Percentiles rank a stretch among this genome's conserved stretches.
These are phyloP conservation scores for Neopestalotiopsis clavispora DNA, from an alignment of 2,329 filamentous ascomycete species.

Conservation along the genomic window DNA sequence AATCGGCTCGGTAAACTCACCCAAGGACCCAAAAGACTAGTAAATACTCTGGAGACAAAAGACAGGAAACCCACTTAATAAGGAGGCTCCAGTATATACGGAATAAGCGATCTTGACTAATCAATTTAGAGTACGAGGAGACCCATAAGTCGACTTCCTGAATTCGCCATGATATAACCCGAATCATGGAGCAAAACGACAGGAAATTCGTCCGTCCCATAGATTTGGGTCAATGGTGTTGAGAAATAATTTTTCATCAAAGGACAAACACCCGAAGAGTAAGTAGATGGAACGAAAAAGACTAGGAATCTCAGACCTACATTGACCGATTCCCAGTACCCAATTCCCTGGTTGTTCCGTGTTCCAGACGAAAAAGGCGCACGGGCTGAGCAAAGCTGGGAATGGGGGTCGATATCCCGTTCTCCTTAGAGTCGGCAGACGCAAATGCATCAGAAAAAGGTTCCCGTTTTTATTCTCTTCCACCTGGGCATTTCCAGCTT, in stretches of 20 bases:
- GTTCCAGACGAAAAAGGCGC: not conserved
- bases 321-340: not conserved
- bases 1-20: too few species aligned
- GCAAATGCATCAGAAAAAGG: not conserved
- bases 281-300: not conserved
- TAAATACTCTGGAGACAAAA: too few species aligned
- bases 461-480: not conserved
- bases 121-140: not conserved
- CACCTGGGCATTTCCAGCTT: too few species aligned
- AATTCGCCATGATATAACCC: conserved; percentile 3
- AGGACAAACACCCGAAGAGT: too few species aligned
- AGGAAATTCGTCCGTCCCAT: not conserved
- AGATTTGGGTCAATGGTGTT: not conserved
- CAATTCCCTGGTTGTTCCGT: not conserved
- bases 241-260: too few species aligned
- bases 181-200: not conserved
- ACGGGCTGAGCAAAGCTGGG: not conserved
- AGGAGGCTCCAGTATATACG: not conserved
- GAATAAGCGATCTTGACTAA: not conserved
- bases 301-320: not conserved
- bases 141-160: too few species aligned
- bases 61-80: too few species aligned
- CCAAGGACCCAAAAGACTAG: too few species aligned
- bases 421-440: not conserved
- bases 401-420: not conserved